These are phyloP conservation scores for Pelargonium cotyledonis DNA, from an alignment of 441 rosid genomes.

Conservation along the genomic window DNA sequence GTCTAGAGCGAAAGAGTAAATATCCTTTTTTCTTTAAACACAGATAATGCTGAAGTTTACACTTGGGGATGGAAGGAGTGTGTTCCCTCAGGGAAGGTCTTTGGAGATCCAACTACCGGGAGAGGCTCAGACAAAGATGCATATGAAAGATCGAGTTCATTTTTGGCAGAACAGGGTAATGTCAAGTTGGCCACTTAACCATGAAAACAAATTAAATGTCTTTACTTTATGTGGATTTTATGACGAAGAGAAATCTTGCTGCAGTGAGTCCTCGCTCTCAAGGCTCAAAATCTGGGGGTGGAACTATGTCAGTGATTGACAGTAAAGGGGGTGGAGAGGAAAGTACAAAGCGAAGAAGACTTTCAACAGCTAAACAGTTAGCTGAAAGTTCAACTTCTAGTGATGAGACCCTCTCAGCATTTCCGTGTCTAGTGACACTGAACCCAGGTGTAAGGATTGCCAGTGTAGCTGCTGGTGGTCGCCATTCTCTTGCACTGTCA, in stretches of 20 bases:
- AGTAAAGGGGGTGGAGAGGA: slow-evolving; percentile 53
- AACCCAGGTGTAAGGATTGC: slow-evolving; percentile 79
- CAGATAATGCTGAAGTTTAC: slow-evolving; percentile 69
- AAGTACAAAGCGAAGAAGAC: slow-evolving; percentile 58
- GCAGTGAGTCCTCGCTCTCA: slow-evolving; percentile 54
- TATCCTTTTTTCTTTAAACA: slow-evolving; percentile 15
- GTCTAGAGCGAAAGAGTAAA: slow-evolving; percentile 13
- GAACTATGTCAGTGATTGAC: slow-evolving; percentile 38
- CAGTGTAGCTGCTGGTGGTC: slow-evolving; percentile 92
- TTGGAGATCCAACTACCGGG: slow-evolving; percentile 44
- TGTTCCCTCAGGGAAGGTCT: slow-evolving; percentile 77
- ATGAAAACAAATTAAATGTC: slow-evolving; percentile 7
- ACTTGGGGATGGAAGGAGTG: slow-evolving; percentile 99
- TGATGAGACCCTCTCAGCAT: slow-evolving; percentile 64
- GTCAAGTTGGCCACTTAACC: slow-evolving; percentile 14
- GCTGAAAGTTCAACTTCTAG: slow-evolving; percentile 71
- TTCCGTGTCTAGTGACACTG: slow-evolving; percentile 81
- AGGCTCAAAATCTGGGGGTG: slow-evolving; percentile 50
- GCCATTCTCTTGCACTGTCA: slow-evolving; percentile 89
- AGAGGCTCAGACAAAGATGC: slow-evolving; percentile 40
- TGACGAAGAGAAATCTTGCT: slow-evolving; percentile 16
- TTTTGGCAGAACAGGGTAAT: slow-evolving; percentile 66
- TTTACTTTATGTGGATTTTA: slow-evolving; percentile 18
- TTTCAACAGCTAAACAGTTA: slow-evolving; percentile 56
- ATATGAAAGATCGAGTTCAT: slow-evolving; percentile 44